Base-by-base conservation (phyloP, 495 filamentous ascomycete genomes). In the Physcia stellaris region DNA sequence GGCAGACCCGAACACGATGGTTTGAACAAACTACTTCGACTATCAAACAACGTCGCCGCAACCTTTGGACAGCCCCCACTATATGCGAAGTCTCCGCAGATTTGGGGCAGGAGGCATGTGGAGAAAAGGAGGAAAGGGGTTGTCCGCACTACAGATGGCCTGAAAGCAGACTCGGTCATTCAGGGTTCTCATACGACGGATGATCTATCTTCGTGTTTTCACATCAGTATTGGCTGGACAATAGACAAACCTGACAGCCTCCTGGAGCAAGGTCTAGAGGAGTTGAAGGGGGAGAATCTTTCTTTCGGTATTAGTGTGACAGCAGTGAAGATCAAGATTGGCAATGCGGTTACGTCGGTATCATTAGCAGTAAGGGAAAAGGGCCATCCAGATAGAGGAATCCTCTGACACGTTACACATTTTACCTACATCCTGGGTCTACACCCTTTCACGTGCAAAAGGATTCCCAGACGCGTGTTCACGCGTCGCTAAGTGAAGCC, bases 181-280 rank as follows among this genome's bases (percentile, higher is more conserved):
- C 6, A 28, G 28, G 13, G 11, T 22, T 19, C 15, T 16, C 5
- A 24, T 18, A 41, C 50, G 13, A 41, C 50, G 11, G 40, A 37
- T 4, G 53, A 61, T 35, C 46, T 48, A 10, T 56, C 60, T 15
- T 40, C 55, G 32, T 68, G 63, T 11, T 84, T 85, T 48, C 80
- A 86, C 54, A 55, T 85, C 38, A 80, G 75, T 29, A 67, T 86
- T 32, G 80, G 73, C 0, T 86, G 80, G 79, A 67, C 62, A 16
- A 62, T 78, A 43, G 54, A 60, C 18, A 37, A 42, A 30, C 61
- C 70, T 4, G 15, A 24, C 5, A 12, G 20, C 11, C 6, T 31
- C 11, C 23, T 11, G 24, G 26, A 17, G 33, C 26, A 16, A 21
- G 12, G 4, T 30, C 26, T 18, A 17, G 11, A 16, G 3, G 13